Evolutionary conservation across 768 basidiomycete species (phyloP).

Genomic region (Kondoa subrosea): DNA sequence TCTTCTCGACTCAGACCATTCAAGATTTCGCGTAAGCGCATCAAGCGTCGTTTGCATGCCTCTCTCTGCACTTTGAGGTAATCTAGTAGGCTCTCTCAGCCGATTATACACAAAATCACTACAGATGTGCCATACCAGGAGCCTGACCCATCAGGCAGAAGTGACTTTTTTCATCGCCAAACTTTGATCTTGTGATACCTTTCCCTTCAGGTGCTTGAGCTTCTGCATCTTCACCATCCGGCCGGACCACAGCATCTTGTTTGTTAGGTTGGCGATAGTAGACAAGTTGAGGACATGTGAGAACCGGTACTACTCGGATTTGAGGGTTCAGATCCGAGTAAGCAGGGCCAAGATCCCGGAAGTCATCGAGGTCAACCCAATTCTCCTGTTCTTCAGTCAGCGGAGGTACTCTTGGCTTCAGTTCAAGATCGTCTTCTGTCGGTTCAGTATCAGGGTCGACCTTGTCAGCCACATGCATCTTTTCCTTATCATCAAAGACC

Average conservation of each 20-base stretch:
- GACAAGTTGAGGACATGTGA: constrained; percentile 63
- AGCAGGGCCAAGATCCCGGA: constrained; percentile 56
- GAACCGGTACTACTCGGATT: constrained; percentile 53
- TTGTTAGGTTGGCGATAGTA: constrained; percentile 40
- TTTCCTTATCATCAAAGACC: constrained; percentile 54
- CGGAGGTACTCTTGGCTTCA: background rate
- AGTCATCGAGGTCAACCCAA: constrained; percentile 72
- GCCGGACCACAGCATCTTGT: constrained; percentile 2
- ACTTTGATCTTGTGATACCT: constrained; percentile 41
- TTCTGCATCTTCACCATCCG: background rate
- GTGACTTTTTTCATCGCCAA: constrained; percentile 71
- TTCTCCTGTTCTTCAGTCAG: constrained; percentile 21
- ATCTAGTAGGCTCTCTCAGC: constrained; percentile 13
- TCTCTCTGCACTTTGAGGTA: constrained; percentile 22
- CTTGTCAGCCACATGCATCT: constrained; percentile 39
- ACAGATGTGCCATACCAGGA: constrained; percentile 13
- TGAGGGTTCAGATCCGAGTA: constrained; percentile 41
- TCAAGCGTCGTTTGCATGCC: constrained; percentile 16
- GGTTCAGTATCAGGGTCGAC: background rate
- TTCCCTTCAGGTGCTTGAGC: constrained; percentile 4
- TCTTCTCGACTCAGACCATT: background rate
- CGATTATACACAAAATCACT: background rate
- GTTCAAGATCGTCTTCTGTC: constrained; percentile 26
- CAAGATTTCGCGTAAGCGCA: constrained; percentile 15
- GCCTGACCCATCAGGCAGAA: constrained; percentile 53